Evolutionary conservation across 2,329 filamentous ascomycete genomes (phyloP), one percentile per base, ranked within the genome.

Genomic region (Furcasterigmium sp.): DNA sequence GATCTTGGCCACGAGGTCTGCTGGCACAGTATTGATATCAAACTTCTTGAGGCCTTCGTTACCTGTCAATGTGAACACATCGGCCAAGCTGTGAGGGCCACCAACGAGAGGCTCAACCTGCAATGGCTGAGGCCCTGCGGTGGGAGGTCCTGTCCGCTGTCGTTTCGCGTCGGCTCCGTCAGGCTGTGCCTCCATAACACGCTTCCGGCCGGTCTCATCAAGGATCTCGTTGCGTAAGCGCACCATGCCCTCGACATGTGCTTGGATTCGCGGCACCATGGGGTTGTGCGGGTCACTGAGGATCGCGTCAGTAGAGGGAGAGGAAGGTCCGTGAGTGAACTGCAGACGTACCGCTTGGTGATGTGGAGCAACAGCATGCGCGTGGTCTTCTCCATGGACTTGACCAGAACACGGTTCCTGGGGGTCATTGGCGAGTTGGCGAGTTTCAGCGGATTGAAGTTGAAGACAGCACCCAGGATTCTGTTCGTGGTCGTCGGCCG

Each of bases 361-460:
- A 95, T 71, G 63, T 96, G 91, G 42, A 91, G 77, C 30, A 97
- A 73, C 37, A 98, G 69, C 52, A 90, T 82, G 55, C 90, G 80
- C 3, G 87, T 87, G 19, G 93, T 98, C 59, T 95, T 89, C 63
- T 96, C 91, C 82, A 98, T 93, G 5, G 91, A 97, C 64, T 84
- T 89, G 48, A 95, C 77, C 54, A 91, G 80, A 46, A 98, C 85
- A 54, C 85, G 89, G 39, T 80, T 78, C 58, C 83, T 88, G 3
- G 88, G 78, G 1, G 86, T 91, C 70, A 94, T 78, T 4, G 85
- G 83, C 2, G 81, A 80, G 55, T 80, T 85, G 44, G 86, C 87
- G 51, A 88, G 78, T 63, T 86, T 89, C 36, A 96, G 69, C 1
- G 93, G 93, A 58, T 95, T 95, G 74, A 96, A 98, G 61, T 82